Evolutionary conservation across 192 early-diverging fungal genomes (phyloP).

Genomic region (Entomortierella lignicola): DNA sequence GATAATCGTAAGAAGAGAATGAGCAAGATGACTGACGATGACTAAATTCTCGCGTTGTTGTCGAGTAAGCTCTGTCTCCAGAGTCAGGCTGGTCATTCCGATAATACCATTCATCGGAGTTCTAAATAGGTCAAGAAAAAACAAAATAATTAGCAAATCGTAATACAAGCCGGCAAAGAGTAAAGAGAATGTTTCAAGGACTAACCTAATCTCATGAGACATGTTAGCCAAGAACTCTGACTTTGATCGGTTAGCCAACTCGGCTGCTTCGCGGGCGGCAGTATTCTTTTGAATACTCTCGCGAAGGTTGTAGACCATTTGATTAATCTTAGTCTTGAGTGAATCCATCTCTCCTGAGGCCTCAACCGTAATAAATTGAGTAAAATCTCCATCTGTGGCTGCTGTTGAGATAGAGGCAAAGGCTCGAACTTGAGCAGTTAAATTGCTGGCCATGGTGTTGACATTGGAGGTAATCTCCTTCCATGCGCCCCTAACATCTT

Average conservation of each 20-base stretch:
- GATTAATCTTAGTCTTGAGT: constrained; percentile 85
- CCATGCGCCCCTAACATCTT: constrained; percentile 80
- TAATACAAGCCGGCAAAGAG: not conserved
- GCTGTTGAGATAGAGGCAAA: constrained; percentile 84
- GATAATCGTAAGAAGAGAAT: constrained; percentile 80
- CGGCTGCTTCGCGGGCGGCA: constrained; percentile 83
- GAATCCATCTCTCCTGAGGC: constrained; percentile 89
- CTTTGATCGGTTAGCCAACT: constrained; percentile 85
- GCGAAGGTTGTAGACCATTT: constrained; percentile 83
- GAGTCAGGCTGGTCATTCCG: constrained; percentile 77
- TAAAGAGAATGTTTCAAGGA: too few relatives aligned
- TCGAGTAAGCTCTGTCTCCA: constrained; percentile 82
- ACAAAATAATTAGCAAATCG: not conserved
- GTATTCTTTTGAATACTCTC: constrained; percentile 84
- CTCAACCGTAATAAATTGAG: constrained; percentile 78
- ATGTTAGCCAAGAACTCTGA: constrained; percentile 76
- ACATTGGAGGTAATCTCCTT: constrained; percentile 82
- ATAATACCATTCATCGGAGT: constrained; percentile 90
- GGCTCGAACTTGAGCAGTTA: constrained; percentile 83
- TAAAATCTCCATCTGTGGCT: constrained; percentile 78
- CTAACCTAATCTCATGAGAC: constrained; percentile 61
- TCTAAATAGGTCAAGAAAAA: constrained; percentile 37
- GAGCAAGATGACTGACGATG: constrained; percentile 79
- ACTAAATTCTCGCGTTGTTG: constrained; percentile 86
- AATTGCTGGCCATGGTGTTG: constrained; percentile 79